Conservation (phyloP, 805 yeast species). For the Sugiyamaella chiloensis region DNA sequence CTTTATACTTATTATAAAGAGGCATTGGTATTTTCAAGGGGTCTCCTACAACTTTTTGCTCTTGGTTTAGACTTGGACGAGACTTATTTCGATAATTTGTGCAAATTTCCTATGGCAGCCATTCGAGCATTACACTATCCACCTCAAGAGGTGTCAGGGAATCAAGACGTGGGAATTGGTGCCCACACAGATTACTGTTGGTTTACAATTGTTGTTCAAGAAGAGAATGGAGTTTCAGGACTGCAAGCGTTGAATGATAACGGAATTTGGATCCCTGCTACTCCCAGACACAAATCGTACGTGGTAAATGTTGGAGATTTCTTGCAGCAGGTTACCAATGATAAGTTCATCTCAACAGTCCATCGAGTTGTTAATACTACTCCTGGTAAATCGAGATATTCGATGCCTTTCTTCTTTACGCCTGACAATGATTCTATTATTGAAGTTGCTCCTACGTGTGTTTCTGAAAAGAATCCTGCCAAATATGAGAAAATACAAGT, state of each 20-base stretch:
- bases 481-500: neutral
- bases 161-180: constrained; percentile 36
- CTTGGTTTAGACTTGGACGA: constrained; percentile 6
- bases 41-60: constrained; percentile 9
- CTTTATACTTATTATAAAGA: neutral
- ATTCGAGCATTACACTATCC: constrained; percentile 37
- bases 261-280: constrained; percentile 36
- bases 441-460: constrained; percentile 2
- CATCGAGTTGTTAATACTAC: constrained; percentile 40
- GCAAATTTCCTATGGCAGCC: constrained; percentile 16
- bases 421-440: constrained; percentile 15
- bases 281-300: constrained; percentile 35
- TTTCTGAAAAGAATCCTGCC: neutral
- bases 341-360: constrained; percentile 36
- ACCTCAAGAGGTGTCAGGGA: constrained; percentile 29
- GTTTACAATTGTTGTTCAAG: constrained; percentile 38
- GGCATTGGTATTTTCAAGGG: neutral
- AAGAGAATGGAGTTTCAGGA: constrained; percentile 34
- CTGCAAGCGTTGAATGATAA: constrained; percentile 37
- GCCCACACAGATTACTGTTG: constrained; percentile 42
- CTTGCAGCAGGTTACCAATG: constrained; percentile 40
- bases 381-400: constrained; percentile 28
- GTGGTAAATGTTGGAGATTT: constrained; percentile 42
- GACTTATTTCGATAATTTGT: constrained; percentile 6
- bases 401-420: constrained; percentile 32